These are phyloP conservation scores for Lojkania enalia DNA, from an alignment of 2,329 filamentous ascomycete genomes.

Conservation along the genomic window DNA sequence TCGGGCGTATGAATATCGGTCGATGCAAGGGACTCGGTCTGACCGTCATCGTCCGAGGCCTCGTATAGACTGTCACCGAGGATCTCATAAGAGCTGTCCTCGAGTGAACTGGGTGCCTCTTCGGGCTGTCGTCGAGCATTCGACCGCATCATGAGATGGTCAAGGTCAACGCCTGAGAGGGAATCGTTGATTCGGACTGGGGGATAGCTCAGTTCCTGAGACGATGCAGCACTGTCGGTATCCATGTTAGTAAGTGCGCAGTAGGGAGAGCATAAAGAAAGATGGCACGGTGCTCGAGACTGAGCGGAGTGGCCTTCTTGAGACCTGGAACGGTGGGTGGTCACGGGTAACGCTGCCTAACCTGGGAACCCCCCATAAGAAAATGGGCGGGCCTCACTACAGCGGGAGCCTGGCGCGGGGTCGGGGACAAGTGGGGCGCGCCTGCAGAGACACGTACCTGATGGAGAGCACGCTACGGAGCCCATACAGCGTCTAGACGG, in stretches of 20 bases:
- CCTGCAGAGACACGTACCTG: constrained; percentile 11
- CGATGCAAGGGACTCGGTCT: constrained; percentile 43
- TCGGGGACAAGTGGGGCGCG: constrained; percentile 13
- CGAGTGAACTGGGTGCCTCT: constrained; percentile 34
- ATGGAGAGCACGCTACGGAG: background rate
- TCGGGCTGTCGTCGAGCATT: constrained; percentile 26
- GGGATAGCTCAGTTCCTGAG: constrained; percentile 37
- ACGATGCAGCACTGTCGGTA: constrained; percentile 26
- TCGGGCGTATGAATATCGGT: constrained; percentile 39
- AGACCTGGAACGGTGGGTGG: constrained; percentile 1
- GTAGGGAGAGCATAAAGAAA: background rate
- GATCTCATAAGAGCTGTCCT: constrained; percentile 43
- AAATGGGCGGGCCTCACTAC: background rate
- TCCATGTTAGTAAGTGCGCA: constrained; percentile 33
- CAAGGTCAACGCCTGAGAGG: constrained; percentile 36
- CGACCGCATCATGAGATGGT: constrained; percentile 42
- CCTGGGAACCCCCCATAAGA: constrained; percentile 11
- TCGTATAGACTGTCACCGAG: constrained; percentile 36
- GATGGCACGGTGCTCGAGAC: background rate
- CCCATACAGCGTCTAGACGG: background rate
- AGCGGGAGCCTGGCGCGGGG: constrained; percentile 12
- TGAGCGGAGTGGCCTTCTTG: background rate
- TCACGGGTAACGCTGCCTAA: constrained; percentile 23
- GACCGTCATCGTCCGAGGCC: constrained; percentile 42
- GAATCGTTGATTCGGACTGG: constrained; percentile 36